phyloP scores from a whole-genome alignment of 129 eudicot genomes.

The Escallonia herrerae region DNA sequence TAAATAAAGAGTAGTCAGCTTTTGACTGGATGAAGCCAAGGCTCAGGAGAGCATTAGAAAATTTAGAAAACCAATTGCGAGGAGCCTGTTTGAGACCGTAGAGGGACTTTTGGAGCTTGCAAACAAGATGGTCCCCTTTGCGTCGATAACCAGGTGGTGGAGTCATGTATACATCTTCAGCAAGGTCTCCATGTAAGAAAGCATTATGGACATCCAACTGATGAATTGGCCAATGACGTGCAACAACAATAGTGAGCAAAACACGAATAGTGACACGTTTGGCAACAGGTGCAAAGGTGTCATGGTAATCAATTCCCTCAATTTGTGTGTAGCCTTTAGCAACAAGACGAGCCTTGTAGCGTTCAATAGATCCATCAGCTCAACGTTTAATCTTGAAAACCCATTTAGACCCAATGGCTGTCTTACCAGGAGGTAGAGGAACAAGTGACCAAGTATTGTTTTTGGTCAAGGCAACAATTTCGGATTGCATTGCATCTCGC shows the following conservation, averaged over 20 bases:
- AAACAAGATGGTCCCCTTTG: neutral
- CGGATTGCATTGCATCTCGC: too few relatives aligned
- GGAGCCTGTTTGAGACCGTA: conserved; percentile 4
- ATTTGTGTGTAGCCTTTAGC: conserved; percentile 8
- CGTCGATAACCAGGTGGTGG: neutral
- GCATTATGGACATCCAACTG: conserved; percentile 8
- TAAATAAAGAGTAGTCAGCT: neutral
- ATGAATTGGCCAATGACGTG: neutral
- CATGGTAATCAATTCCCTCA: conserved; percentile 1
- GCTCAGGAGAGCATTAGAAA: neutral
- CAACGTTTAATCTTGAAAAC: too few relatives aligned
- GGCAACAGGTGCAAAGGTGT: neutral
- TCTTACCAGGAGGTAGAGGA: too few relatives aligned
- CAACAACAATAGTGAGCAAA: neutral
- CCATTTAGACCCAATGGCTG: too few relatives aligned
- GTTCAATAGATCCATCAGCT: neutral
- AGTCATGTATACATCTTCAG: neutral
- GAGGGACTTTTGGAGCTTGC: neutral
- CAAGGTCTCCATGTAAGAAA: conserved; percentile 11
- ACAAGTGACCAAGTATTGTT: too few relatives aligned
- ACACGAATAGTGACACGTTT: neutral
- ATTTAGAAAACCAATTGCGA: neutral
- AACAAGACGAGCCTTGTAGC: neutral
- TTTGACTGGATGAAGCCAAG: neutral
- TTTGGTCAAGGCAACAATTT: too few relatives aligned